phyloP scores from a whole-genome alignment of 2,329 filamentous ascomycete genomes.

The Fragosphaeria purpurea region DNA sequence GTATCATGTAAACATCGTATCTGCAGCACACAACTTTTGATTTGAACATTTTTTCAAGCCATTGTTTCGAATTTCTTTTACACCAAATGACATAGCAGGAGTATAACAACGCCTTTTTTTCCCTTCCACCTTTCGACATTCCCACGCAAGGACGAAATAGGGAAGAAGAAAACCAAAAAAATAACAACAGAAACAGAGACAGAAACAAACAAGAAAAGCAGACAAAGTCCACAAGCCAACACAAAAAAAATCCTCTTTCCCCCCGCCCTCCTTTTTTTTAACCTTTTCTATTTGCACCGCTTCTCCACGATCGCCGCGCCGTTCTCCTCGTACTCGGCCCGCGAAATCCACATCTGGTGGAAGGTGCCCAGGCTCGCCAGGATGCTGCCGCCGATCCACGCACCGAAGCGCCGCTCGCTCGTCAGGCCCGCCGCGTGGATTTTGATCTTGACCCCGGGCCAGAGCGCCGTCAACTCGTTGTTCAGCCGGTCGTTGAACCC shows the following conservation, averaged over 20 bases:
- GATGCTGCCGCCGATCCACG: constrained; percentile 96
- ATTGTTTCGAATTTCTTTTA: no score
- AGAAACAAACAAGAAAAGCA: constrained; percentile 1
- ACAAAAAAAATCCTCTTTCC: background rate
- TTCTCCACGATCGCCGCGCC: constrained; percentile 87
- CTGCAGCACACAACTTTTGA: no score
- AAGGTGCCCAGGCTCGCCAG: constrained; percentile 92
- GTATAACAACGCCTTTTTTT: no score
- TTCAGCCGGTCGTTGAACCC: constrained; percentile 88
- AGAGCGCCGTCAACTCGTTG: constrained; percentile 69
- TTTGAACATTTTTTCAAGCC: no score
- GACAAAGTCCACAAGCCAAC: background rate
- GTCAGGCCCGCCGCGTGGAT: constrained; percentile 79
- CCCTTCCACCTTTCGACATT: no score
- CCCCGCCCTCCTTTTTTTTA: background rate
- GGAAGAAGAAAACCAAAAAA: background rate
- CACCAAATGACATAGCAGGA: no score
- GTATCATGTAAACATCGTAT: no score
- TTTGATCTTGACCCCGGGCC: constrained; percentile 77
- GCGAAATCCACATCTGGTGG: constrained; percentile 98
- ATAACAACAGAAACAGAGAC: background rate
- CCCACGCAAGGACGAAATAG: no score
- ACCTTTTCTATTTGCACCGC: constrained; percentile 63
- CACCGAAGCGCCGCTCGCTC: constrained; percentile 77
- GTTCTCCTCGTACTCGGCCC: constrained; percentile 96